Evolutionary conservation across 805 yeast species (phyloP).

Genomic region (Metschnikowia gelsemii): DNA sequence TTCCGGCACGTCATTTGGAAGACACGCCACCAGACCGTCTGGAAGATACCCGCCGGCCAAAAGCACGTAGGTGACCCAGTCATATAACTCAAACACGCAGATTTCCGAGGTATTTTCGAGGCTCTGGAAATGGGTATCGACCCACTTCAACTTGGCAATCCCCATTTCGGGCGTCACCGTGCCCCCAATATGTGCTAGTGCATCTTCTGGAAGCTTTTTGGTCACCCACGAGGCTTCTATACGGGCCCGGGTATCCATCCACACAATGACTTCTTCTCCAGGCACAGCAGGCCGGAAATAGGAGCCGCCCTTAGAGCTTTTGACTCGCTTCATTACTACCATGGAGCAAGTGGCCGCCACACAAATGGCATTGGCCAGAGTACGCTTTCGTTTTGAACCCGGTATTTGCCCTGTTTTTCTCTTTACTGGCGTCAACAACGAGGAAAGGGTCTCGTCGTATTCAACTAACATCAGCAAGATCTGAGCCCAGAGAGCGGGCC

Average conservation of each 20-base stretch:
- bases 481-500: slow-evolving; percentile 14
- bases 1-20: slow-evolving; percentile 9
- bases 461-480: slow-evolving; percentile 13
- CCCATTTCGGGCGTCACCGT: slow-evolving; percentile 57
- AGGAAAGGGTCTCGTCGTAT: background rate
- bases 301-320: slow-evolving; percentile 15
- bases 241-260: slow-evolving; percentile 57
- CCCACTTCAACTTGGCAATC: slow-evolving; percentile 48
- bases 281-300: slow-evolving; percentile 32
- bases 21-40: slow-evolving; percentile 18
- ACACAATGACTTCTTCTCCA: slow-evolving; percentile 47
- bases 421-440: background rate
- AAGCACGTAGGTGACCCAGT: slow-evolving; percentile 39
- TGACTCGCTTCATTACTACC: slow-evolving; percentile 40
- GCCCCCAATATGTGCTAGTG: slow-evolving; percentile 38
- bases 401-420: background rate
- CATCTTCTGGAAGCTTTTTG: slow-evolving; percentile 21
- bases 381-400: background rate
- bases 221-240: slow-evolving; percentile 34
- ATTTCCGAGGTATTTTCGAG: slow-evolving; percentile 22
- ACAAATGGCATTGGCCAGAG: slow-evolving; percentile 19
- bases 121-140: slow-evolving; percentile 26
- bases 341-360: slow-evolving; percentile 61
- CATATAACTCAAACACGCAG: slow-evolving; percentile 51
- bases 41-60: slow-evolving; percentile 24